Percentiles rank a stretch among this genome's conserved stretches.
These are phyloP conservation scores for Xylariaceae sp. DNA, from an alignment of 2,329 filamentous ascomycete genomes.

Conservation along the genomic window DNA sequence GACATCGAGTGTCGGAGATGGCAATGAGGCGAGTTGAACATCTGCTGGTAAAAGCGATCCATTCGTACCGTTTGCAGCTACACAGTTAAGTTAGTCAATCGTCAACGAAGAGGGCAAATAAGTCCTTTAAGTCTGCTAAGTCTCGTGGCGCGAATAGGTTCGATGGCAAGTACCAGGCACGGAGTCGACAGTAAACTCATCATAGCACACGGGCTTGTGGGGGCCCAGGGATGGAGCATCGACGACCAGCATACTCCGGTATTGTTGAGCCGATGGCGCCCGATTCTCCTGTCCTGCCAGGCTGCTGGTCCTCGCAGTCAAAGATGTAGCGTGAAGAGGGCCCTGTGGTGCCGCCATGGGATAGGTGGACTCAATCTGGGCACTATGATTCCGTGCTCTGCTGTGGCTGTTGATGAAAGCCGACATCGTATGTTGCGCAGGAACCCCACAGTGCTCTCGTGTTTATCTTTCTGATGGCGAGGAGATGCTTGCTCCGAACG, in stretches of 20 bases:
- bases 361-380: conserved; percentile 40
- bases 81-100: conserved; percentile 34
- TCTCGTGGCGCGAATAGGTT: conserved; percentile 25
- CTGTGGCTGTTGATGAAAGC: conserved; percentile 41
- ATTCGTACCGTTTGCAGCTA: conserved; percentile 40
- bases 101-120: conserved; percentile 12
- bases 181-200: conserved; percentile 40
- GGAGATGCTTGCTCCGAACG: conserved; percentile 33
- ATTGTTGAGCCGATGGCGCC: conserved; percentile 34
- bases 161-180: conserved; percentile 24
- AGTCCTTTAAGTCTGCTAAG: conserved; percentile 16
- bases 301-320: conserved; percentile 34
- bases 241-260: conserved; percentile 51
- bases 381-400: conserved; percentile 43
- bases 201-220: conserved; percentile 41
- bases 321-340: conserved; percentile 23
- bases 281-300: conserved; percentile 34
- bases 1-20: conserved; percentile 36
- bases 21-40: conserved; percentile 41
- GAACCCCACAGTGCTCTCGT: conserved; percentile 19
- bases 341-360: conserved; percentile 20
- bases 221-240: conserved; percentile 44
- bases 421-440: conserved; percentile 36
- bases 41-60: conserved; percentile 38
- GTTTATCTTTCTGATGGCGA: conserved; percentile 20